Percentiles rank a stretch among this genome's conserved stretches.
phyloP scores from a whole-genome alignment of 345 rosid species.

The Arabidopsis arenosa region DNA sequence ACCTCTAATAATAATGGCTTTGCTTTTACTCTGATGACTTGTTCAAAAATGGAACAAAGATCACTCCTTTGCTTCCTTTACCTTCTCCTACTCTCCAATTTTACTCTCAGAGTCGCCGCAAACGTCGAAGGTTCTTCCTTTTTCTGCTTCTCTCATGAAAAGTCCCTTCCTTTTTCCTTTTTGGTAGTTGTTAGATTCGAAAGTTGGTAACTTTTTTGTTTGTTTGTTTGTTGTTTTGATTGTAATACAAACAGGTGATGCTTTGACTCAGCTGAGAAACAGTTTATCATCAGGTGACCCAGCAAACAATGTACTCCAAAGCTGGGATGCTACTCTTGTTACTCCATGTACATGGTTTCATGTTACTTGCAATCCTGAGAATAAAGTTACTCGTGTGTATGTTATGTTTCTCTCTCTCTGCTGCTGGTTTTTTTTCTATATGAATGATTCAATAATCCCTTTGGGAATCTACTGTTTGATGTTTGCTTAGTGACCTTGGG shows the following conservation, averaged over 20 bases:
- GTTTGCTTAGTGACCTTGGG: slow-evolving; percentile 45
- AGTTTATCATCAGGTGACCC: slow-evolving; percentile 58
- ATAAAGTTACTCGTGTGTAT: slow-evolving; percentile 81
- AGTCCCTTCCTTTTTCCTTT: background rate
- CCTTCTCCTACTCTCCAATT: slow-evolving; percentile 47
- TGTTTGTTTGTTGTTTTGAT: background rate
- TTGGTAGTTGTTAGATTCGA: background rate
- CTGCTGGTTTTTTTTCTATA: slow-evolving; percentile 1
- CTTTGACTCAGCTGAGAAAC: slow-evolving; percentile 63
- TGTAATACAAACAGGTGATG: slow-evolving; percentile 57
- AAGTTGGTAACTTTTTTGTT: background rate
- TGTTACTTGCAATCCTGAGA: slow-evolving; percentile 74
- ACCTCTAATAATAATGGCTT: slow-evolving; percentile 1
- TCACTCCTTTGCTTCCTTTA: slow-evolving; percentile 44
- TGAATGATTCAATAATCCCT: slow-evolving; percentile 20
- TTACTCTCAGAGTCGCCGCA: slow-evolving; percentile 52
- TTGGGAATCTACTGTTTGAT: background rate
- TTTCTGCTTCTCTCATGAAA: background rate
- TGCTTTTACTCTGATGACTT: slow-evolving; percentile 6
- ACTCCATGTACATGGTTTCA: slow-evolving; percentile 91
- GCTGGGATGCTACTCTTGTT: slow-evolving; percentile 83
- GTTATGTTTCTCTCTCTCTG: slow-evolving; percentile 31
- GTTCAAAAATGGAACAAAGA: slow-evolving; percentile 35
- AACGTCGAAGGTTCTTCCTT: slow-evolving; percentile 65
- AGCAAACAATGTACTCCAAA: slow-evolving; percentile 61